phyloP scores from a whole-genome alignment of 129 eudicot genomes.

The Pittosporum tobira region DNA sequence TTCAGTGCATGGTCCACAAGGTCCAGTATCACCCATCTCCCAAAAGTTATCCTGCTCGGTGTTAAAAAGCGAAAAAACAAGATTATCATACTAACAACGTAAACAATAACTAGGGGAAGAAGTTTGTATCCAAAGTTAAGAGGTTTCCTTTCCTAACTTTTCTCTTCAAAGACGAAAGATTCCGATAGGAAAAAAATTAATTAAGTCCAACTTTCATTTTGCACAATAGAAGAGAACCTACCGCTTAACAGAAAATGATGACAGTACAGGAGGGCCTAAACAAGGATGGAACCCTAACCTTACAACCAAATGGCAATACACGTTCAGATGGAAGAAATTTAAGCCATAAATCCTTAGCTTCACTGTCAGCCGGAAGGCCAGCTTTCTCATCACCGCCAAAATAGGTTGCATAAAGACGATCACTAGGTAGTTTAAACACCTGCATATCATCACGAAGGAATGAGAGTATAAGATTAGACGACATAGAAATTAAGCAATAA shows the following conservation, averaged over 20 bases:
- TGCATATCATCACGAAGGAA: constrained; percentile 18
- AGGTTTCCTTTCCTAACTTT: no score
- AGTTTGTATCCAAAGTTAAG: no score
- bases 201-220: no score
- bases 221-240: background rate
- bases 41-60: constrained; percentile 79
- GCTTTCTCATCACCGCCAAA: constrained; percentile 92
- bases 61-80: background rate
- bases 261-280: background rate
- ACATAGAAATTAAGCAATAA: background rate
- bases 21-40: constrained; percentile 99
- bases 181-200: no score
- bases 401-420: constrained; percentile 88
- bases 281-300: constrained; percentile 31
- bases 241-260: background rate
- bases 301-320: constrained; percentile 89
- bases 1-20: constrained; percentile 99
- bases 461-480: background rate
- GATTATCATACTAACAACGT: background rate
- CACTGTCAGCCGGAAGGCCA: constrained; percentile 84
- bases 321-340: constrained; percentile 56
- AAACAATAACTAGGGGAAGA: background rate
- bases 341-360: constrained; percentile 88
- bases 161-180: no score
- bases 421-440: constrained; percentile 73